A percentile compares a stretch with the other conserved stretches of the same genome.
phyloP scores from a whole-genome alignment of 192 early-diverging fungal species.

The Dissophora ornata region DNA sequence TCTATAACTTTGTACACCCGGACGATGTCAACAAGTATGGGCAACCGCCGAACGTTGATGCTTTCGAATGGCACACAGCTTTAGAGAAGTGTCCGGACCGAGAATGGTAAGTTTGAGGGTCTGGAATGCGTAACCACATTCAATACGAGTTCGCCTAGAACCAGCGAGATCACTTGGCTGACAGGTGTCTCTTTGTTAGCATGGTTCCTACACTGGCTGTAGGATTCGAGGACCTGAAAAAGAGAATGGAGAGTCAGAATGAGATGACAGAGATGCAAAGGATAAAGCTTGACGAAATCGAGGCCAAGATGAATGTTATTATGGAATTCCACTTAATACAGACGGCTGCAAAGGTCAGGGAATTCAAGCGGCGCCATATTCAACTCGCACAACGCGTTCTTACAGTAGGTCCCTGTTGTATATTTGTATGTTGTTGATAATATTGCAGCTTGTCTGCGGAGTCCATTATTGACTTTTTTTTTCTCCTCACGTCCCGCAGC shows the following conservation, averaged over 20 bases:
- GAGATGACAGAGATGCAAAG: conserved; percentile 73
- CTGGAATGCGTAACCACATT: background rate
- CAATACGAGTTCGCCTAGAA: too few species aligned
- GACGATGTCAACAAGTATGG: conserved; percentile 84
- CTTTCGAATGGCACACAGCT: conserved; percentile 84
- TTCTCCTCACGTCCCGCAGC: conserved; percentile 53
- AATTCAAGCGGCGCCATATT: conserved; percentile 81
- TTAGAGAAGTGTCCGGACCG: conserved; percentile 89
- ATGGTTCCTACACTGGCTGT: conserved; percentile 92
- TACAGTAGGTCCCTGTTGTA: conserved; percentile 59
- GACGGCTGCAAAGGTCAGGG: conserved; percentile 77
- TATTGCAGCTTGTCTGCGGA: too few species aligned
- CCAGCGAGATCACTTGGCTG: too few species aligned
- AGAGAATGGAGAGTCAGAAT: conserved; percentile 84
- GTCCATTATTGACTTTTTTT: background rate
- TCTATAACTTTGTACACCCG: conserved; percentile 94
- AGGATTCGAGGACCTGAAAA: conserved; percentile 92
- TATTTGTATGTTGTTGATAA: too few species aligned
- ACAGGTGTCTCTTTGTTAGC: background rate
- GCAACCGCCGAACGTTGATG: conserved; percentile 76
- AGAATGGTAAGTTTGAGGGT: conserved; percentile 66
- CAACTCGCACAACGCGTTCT: conserved; percentile 81
- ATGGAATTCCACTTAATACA: conserved; percentile 72
- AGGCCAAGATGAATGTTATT: conserved; percentile 28
- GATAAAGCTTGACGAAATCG: conserved; percentile 72